Conservation (phyloP, 495 filamentous ascomycete species). For the Apiosordaria backusii region DNA sequence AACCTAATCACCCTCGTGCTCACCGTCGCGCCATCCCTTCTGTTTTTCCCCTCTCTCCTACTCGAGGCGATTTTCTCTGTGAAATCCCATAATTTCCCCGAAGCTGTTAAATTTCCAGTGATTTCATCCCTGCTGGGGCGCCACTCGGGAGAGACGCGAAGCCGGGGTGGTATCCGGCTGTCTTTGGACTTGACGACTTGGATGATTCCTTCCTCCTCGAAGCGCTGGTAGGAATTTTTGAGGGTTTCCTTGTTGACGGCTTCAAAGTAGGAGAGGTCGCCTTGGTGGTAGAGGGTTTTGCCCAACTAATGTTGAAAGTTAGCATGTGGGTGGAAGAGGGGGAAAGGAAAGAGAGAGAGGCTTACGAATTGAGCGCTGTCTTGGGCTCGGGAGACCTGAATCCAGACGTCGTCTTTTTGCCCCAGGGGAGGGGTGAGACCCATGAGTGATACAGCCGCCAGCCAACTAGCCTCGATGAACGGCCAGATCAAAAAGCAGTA, state of each 20-base stretch:
- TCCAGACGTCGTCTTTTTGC: conserved; percentile 63
- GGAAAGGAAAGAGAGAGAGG: conserved; percentile 2
- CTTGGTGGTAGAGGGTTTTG: conserved; percentile 96
- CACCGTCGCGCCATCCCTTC: conserved; percentile 87
- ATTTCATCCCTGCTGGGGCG: conserved; percentile 59
- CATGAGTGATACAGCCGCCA: conserved; percentile 80
- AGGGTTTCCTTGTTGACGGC: conserved; percentile 97
- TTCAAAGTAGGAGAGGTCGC: conserved; percentile 93
- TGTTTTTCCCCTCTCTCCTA: conserved; percentile 88
- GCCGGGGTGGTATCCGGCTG: conserved; percentile 50
- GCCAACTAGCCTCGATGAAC: conserved; percentile 90
- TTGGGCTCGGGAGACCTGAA: conserved; percentile 72
- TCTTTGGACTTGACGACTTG: conserved; percentile 64
- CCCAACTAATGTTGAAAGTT: conserved; percentile 58
- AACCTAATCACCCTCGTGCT: conserved; percentile 74
- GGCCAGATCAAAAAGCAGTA: conserved; percentile 99
- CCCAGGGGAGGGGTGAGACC: conserved; percentile 72
- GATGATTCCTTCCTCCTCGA: conserved; percentile 88
- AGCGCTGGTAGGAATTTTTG: conserved; percentile 84
- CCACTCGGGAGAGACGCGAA: conserved; percentile 77
- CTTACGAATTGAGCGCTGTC: conserved; percentile 77
- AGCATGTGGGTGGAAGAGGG: not conserved
- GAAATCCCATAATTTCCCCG: conserved; percentile 83
- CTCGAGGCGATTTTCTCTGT: conserved; percentile 80
- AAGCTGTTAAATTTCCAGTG: conserved; percentile 58